Evolutionary conservation across 1,284 basidiomycete species (phyloP).

Genomic region (Tilletia walkeri): DNA sequence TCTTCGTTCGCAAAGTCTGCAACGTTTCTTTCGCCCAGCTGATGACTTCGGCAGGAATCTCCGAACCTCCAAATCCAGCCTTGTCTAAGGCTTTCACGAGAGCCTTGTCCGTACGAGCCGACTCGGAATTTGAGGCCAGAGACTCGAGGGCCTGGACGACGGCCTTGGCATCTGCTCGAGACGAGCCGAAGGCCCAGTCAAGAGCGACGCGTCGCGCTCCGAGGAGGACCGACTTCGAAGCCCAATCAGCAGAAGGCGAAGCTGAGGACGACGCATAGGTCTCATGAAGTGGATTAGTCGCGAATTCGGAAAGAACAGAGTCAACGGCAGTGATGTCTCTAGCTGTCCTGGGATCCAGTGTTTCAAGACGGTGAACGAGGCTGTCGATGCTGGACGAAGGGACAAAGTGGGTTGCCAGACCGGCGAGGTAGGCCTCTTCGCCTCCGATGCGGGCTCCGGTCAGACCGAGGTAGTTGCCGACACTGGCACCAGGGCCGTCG

Average conservation of each 20-base stretch:
- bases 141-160: slow-evolving; percentile 42
- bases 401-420: slow-evolving; percentile 52
- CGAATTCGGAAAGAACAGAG: slow-evolving; percentile 19
- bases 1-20: slow-evolving; percentile 40
- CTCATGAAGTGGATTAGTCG: slow-evolving; percentile 32
- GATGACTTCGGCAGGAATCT: slow-evolving; percentile 7
- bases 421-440: slow-evolving; percentile 48
- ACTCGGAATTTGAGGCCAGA: slow-evolving; percentile 23
- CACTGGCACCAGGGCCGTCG: slow-evolving; percentile 67
- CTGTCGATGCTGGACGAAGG: slow-evolving; percentile 34
- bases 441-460: slow-evolving; percentile 63
- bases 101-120: slow-evolving; percentile 36
- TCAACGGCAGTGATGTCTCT: slow-evolving; percentile 32
- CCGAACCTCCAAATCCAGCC: slow-evolving; percentile 24
- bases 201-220: slow-evolving; percentile 46
- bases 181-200: slow-evolving; percentile 47
- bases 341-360: slow-evolving; percentile 35
- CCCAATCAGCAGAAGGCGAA: background rate
- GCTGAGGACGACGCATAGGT: slow-evolving; percentile 18
- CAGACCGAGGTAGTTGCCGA: slow-evolving; percentile 90
- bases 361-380: slow-evolving; percentile 37
- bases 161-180: slow-evolving; percentile 37
- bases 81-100: slow-evolving; percentile 22
- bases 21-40: slow-evolving; percentile 43
- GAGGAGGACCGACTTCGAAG: slow-evolving; percentile 37